These are phyloP conservation scores for Bonia amplexicaulis DNA, from an alignment of 176 grass and related monocot genomes.

Conservation along the genomic window DNA sequence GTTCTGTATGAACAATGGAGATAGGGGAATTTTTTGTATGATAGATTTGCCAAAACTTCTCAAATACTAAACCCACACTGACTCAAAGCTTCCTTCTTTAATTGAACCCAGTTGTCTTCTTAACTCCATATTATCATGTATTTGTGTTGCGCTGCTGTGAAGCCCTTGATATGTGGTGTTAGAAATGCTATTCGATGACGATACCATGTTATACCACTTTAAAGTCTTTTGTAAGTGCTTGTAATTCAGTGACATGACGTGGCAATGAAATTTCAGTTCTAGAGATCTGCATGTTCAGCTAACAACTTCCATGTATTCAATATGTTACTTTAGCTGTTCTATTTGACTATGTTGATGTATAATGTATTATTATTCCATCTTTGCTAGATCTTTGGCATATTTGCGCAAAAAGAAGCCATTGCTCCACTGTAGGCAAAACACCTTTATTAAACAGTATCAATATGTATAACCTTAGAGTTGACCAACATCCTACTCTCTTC, in stretches of 20 bases:
- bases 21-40: slow-evolving; percentile 37
- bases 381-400: background rate
- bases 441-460: background rate
- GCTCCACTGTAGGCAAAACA: background rate
- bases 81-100: slow-evolving; percentile 2
- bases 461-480: background rate
- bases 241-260: background rate
- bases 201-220: background rate
- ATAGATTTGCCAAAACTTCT: slow-evolving; percentile 16
- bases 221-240: background rate
- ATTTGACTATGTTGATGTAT: slow-evolving; percentile 3
- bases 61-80: slow-evolving; percentile 1
- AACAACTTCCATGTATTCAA: background rate
- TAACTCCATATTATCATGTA: slow-evolving; percentile 8
- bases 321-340: slow-evolving; percentile 1
- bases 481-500: background rate
- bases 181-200: background rate
- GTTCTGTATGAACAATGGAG: slow-evolving; percentile 35
- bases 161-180: slow-evolving; percentile 9
- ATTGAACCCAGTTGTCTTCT: slow-evolving; percentile 6
- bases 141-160: slow-evolving; percentile 9
- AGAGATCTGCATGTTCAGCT: background rate
- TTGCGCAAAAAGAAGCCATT: background rate
- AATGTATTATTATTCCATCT: background rate
- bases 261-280: slow-evolving; percentile 22